These are phyloP conservation scores for Gnomoniopsis sp. DNA, from an alignment of 2,329 filamentous ascomycete species.

Conservation along the genomic window DNA sequence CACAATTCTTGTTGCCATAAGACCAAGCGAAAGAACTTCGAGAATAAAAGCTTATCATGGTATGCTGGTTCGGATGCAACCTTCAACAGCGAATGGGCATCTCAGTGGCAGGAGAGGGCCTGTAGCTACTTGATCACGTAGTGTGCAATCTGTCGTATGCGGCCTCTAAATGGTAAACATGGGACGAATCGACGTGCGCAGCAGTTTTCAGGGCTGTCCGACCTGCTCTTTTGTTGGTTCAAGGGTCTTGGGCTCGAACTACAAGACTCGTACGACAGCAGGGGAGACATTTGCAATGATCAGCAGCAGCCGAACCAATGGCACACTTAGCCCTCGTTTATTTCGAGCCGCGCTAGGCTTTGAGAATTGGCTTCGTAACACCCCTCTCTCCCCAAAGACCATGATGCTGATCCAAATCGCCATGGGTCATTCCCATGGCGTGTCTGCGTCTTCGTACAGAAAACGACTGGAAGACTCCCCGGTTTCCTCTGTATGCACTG, in stretches of 20 bases:
- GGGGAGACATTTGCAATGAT: not conserved
- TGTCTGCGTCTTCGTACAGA: not conserved
- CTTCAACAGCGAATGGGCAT: not conserved
- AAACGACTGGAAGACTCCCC: too few species aligned
- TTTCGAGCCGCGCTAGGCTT: conserved; percentile 16
- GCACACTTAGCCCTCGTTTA: conserved; percentile 4
- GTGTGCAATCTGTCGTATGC: too few species aligned
- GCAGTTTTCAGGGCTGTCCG: not conserved
- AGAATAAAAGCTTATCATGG: not conserved
- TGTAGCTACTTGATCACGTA: too few species aligned
- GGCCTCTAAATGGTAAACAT: not conserved
- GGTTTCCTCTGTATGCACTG: too few species aligned
- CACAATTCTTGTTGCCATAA: not conserved
- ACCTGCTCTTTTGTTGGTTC: not conserved
- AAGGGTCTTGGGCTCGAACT: not conserved
- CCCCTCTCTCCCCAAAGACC: not conserved
- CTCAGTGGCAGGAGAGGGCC: too few species aligned
- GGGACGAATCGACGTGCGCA: not conserved
- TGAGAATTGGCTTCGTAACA: conserved; percentile 11
- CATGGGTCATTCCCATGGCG: not conserved
- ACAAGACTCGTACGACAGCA: conserved; percentile 1
- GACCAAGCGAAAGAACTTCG: not conserved
- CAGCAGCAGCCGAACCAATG: conserved; percentile 13
- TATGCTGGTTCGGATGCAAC: not conserved
- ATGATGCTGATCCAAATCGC: not conserved